Base-by-base conservation (phyloP, 106 monocot genomes). In the Dendrobium nobile region DNA sequence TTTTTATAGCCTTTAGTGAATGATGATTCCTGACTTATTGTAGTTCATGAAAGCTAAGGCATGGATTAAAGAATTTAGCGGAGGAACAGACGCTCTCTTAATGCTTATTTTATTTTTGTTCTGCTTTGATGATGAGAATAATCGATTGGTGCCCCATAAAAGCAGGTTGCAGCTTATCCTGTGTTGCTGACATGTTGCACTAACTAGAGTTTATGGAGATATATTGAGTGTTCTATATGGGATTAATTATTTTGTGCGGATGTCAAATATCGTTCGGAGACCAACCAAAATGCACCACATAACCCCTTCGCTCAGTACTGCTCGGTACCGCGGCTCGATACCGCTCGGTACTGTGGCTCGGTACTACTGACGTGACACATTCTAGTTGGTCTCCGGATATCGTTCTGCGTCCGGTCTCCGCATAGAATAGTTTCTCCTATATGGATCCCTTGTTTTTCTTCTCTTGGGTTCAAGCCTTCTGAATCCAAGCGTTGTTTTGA, bases 1-100 rank as follows among this genome's bases (percentile, higher is more conserved):
- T 43, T 42, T 20, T 74, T 74, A 74, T 74, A 74, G 4, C 19
- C 42, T 44, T 20, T 43, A 43, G 43, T 74, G 74, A 74, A 74
- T 74, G 74, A 74, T 74, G 74, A 42, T 44, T 17, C 43, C 42
- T 18, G 20, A 19, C 15, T 19, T 19, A 20, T 42, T 74, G n/a
- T n/a, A 74, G 17, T n/a, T 74, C 74, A 43, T 74, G 43, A 44
- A 74, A 42, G 41, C 19, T 10, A 44, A 74, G 73, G 17, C 42
- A 42, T 20, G 73, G 73, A 74, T 74, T 74, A 74, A 42, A 43
- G 20, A 74, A 74, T 9, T 67, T 4, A 28, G 67, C 8, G 4
- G 45, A 45, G 0, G 45, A 45, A 45, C 5, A 45, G 8, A 28
- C 28, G 67, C 67, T 26, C 67, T 67, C 67, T 67, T 4, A 70